Evolutionary conservation across 2,329 filamentous ascomycete species (phyloP).

Genomic region (Colletotrichum cuscutae): DNA sequence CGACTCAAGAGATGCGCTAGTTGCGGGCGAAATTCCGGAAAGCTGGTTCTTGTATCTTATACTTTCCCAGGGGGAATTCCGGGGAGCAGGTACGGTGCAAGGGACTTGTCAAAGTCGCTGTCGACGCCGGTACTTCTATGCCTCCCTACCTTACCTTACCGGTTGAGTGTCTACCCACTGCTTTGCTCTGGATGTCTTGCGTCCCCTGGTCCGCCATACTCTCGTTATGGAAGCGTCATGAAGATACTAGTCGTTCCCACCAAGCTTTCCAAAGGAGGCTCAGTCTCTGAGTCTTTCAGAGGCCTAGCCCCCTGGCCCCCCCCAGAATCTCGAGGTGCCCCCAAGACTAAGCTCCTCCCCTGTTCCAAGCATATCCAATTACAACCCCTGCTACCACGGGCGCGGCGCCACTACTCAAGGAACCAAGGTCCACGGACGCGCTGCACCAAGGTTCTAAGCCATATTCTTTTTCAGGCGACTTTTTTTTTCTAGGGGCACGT

Average conservation of each 20-base stretch:
- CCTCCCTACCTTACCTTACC: neutral
- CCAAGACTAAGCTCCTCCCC: neutral
- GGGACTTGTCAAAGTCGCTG: neutral
- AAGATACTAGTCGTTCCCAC: neutral
- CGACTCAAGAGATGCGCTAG: neutral
- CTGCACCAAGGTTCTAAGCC: neutral
- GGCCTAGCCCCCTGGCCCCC: neutral
- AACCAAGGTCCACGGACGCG: neutral
- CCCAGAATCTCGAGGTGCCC: neutral
- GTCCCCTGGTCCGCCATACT: neutral
- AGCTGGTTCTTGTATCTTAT: neutral
- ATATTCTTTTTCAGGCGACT: slow-evolving; percentile 5
- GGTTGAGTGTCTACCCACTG: no score
- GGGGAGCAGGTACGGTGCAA: neutral
- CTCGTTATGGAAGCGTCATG: neutral
- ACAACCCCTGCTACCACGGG: slow-evolving; percentile 19
- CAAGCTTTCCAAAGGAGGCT: neutral
- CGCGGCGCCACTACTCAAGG: slow-evolving; percentile 12
- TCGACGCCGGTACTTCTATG: neutral
- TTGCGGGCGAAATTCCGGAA: neutral
- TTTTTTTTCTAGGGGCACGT: slow-evolving; percentile 21
- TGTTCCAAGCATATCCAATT: slow-evolving; percentile 10
- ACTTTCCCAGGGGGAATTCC: neutral
- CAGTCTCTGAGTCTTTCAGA: neutral
- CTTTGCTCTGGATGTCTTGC: neutral